Conservation (phyloP, 2,329 filamentous ascomycete genomes). For the Exutisphaerella laricina region DNA sequence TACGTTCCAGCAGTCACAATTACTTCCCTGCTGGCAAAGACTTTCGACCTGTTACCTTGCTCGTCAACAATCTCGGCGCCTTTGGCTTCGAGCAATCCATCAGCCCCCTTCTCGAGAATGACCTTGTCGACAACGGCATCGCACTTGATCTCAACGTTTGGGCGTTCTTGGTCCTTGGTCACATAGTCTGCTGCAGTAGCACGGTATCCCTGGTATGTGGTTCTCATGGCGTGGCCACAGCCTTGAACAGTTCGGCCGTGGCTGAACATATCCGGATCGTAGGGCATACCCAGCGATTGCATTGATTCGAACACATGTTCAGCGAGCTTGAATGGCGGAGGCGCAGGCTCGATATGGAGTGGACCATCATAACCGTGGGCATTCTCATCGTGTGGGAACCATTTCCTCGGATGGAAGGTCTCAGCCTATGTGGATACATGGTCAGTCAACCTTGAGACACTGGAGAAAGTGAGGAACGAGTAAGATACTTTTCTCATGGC, state of each 20-base stretch:
- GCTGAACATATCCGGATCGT: constrained; percentile 28
- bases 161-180: constrained; percentile 34
- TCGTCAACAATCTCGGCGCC: constrained; percentile 40
- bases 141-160: constrained; percentile 44
- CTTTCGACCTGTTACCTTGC: constrained; percentile 37
- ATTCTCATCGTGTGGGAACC: constrained; percentile 23
- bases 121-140: constrained; percentile 54
- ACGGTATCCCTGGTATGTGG: constrained; percentile 48
- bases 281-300: constrained; percentile 25
- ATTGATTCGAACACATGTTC: constrained; percentile 24
- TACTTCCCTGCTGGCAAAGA: constrained; percentile 21
- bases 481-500: constrained; percentile 29
- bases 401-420: constrained; percentile 23
- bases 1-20: constrained; percentile 45
- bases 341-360: constrained; percentile 38
- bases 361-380: constrained; percentile 25
- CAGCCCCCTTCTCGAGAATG: constrained; percentile 51
- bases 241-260: constrained; percentile 47
- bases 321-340: constrained; percentile 36
- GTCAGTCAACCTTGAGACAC: constrained; percentile 1
- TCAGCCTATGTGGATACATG: constrained; percentile 15
- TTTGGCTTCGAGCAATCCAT: constrained; percentile 45
- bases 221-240: constrained; percentile 52
- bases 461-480: neutral
- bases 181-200: constrained; percentile 52